Base-by-base conservation (phyloP, 129 eudicot genomes). In the Artemisia tridentata region DNA sequence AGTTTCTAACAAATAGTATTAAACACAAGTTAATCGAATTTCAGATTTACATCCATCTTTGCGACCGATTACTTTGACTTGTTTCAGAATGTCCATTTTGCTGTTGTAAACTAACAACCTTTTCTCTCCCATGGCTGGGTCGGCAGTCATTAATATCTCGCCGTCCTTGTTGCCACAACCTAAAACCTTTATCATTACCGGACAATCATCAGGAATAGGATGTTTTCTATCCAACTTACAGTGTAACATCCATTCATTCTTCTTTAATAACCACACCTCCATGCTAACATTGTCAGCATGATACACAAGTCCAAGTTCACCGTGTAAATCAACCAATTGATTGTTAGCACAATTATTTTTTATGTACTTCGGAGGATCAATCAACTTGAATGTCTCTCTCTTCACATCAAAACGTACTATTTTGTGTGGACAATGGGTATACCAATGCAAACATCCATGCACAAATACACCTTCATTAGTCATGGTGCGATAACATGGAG, bases 391-490 rank as follows among this genome's bases (percentile, higher is more conserved):
- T 25, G 48, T 13, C 59, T 59, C 76, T 12, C 11, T 72, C 12
- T 23, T 72, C 29, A 72, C 47, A 17, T 72, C 59, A 23, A 59
- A 59, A 7, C 27, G 6, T 47, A 25, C 15, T 11, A 72, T 1
- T 57, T 57, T 71, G 12, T 11, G 48, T 7, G 7, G 19, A 1
- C 9, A 15, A n/a, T 4, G 18, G 7, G 12, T 17, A 9, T 25
- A 25, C 76, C 68, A 72, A 59, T 72, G 49, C 59, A 72, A 47
- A 11, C 68, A 25, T 59, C 76, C 76, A 25, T 72, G 6, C 29
- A 7, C 58, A 58, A 21, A 71, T 15, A 71, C 47, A 0, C 76
- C 49, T 23, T 43, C 56, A 43, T 14, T 31, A 0, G 7, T 11
- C 1, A 60, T 23, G n/a, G 2, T 51, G 12, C 18, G 19, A 60